A percentile compares a stretch with the other conserved stretches of the same genome.
Conservation (phyloP, 1,284 basidiomycete genomes). For the Trichosporon sp. region DNA sequence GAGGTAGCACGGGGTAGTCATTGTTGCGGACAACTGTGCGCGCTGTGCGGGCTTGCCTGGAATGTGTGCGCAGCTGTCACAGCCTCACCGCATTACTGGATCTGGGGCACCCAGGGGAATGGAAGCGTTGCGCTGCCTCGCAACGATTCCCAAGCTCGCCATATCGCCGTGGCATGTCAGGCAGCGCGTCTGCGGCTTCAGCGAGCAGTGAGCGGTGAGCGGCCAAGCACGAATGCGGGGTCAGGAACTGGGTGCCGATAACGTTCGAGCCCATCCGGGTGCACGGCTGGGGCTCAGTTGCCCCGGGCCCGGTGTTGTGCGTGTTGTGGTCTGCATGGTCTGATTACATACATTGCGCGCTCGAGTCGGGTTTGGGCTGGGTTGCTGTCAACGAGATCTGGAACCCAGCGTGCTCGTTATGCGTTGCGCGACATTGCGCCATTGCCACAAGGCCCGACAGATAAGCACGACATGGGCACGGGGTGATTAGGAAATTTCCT, state of each 20-base stretch:
- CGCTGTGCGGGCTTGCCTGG: not conserved
- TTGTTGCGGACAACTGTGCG: not conserved
- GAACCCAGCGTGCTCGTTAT: not conserved
- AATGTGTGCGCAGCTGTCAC: not conserved
- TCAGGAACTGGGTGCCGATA: not conserved
- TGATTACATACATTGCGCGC: too few relatives aligned
- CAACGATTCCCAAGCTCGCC: not conserved
- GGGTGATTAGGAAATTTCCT: not conserved
- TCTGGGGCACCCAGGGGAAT: not conserved
- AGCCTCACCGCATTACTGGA: not conserved
- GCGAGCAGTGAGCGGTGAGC: not conserved
- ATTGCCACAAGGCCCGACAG: not conserved
- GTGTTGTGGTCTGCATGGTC: too few relatives aligned
- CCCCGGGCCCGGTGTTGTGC: too few relatives aligned
- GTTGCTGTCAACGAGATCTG: too few relatives aligned
- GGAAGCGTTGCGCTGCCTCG: not conserved
- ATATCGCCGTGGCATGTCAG: too few relatives aligned
- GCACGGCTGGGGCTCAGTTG: too few relatives aligned
- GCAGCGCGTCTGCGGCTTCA: too few relatives aligned
- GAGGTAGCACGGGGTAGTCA: too few relatives aligned
- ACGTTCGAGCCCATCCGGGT: not conserved
- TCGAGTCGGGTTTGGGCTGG: too few relatives aligned
- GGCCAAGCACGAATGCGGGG: not conserved
- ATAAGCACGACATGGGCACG: not conserved
- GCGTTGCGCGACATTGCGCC: conserved; percentile 3